phyloP scores from a whole-genome alignment of 192 early-diverging fungal genomes.

The Jimgerdemannia flammicorona region DNA sequence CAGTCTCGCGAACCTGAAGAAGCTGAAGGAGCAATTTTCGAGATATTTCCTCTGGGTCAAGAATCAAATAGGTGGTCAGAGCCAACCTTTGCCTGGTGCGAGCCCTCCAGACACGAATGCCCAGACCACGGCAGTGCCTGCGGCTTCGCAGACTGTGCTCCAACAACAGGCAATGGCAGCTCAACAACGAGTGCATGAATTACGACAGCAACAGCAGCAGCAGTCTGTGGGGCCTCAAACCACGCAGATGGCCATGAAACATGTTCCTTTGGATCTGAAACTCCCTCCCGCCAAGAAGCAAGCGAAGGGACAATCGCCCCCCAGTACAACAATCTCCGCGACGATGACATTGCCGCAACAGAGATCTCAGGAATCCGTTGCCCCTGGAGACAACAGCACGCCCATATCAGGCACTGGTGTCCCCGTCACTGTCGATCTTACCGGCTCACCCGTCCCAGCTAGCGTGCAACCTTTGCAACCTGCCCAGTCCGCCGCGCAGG shows the following conservation, averaged over 20 bases:
- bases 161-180: background rate
- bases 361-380: background rate
- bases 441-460: background rate
- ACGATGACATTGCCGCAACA: background rate
- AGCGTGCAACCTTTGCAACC: no score
- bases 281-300: background rate
- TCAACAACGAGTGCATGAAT: background rate
- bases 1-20: conserved; percentile 35
- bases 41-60: conserved; percentile 44
- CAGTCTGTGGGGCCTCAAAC: background rate
- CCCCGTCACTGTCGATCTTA: background rate
- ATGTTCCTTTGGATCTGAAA: background rate
- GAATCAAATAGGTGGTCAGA: conserved; percentile 11
- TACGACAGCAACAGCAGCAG: background rate
- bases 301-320: background rate
- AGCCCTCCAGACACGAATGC: background rate
- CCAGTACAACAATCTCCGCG: background rate
- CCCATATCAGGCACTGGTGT: background rate
- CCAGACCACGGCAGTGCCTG: background rate
- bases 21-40: conserved; percentile 42
- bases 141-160: background rate
- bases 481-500: background rate
- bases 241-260: background rate
- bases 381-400: no score
- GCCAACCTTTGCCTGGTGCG: background rate